Base-by-base conservation (phyloP, 441 rosid genomes). In the Biscutella auriculata region DNA sequence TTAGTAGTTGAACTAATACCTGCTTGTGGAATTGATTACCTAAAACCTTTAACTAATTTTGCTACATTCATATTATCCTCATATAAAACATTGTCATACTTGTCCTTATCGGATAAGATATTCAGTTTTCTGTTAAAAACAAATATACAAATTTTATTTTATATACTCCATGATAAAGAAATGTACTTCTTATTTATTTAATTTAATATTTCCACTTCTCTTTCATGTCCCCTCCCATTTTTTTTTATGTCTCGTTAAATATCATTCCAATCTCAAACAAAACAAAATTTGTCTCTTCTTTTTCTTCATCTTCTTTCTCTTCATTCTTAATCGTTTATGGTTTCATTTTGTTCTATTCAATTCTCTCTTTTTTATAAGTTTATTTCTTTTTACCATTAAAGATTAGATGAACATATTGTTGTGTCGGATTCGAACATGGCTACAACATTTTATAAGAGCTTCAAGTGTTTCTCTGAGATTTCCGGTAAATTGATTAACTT, bases 391-490 rank as follows among this genome's bases (percentile, higher is more conserved):
- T 12, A 23, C 9, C 16, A 37, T 39, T n/a, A n/a, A n/a, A n/a
- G n/a, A n/a, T n/a, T n/a, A n/a, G n/a, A n/a, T n/a, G n/a, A n/a
- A n/a, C n/a, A n/a, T n/a, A 3, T n/a, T 30, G 33, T 8, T 43
- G 19, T 43, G 25, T 53, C 2, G 8, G 39, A 30, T 17, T 55
- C 14, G 35, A 69, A 15, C 63, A 90, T 88, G 98, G 74, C 91
- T 14, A 74, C 84, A 57, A 84, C 80, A 73, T 81, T 92, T 66
- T 34, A 62, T 9, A 92, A 84, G 79, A 74, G 98, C 26, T 88
- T 92, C 82, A 92, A 84, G 68, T 88, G 46, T 77, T 80, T 92
- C 59, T 70, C 96, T 27, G 85, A 92, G 65, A 77, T 86, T 59
- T 86, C 82, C 53, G 94, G 98, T 86, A 70, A 71, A 49, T 30